A percentile compares a stretch with the other conserved stretches of the same genome.
Evolutionary conservation across 257 asterid genomes (phyloP).

Genomic region (Catharanthus roseus): DNA sequence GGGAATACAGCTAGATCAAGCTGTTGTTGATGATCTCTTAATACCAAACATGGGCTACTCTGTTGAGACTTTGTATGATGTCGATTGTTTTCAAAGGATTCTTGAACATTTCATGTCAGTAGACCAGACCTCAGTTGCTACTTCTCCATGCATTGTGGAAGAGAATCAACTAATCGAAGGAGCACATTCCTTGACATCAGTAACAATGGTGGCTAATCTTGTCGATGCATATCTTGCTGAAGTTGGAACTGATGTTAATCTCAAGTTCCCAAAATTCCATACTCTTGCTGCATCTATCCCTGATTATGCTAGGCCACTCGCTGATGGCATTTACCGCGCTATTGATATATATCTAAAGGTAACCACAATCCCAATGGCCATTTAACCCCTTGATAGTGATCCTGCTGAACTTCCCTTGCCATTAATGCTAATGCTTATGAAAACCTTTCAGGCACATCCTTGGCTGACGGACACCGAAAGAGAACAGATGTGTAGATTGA

Average conservation of each 20-base stretch:
- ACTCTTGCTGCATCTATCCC: conserved; percentile 76
- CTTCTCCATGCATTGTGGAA: conserved; percentile 56
- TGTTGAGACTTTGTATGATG: conserved; percentile 65
- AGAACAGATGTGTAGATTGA: conserved; percentile 71
- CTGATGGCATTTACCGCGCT: conserved; percentile 86
- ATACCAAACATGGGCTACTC: conserved; percentile 63
- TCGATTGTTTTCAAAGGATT: conserved; percentile 88
- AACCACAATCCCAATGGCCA: not conserved
- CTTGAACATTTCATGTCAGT: conserved; percentile 66
- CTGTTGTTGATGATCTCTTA: conserved; percentile 60
- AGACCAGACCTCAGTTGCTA: conserved; percentile 55
- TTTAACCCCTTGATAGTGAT: not conserved
- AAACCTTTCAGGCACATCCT: conserved; percentile 63
- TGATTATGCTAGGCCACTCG: conserved; percentile 71
- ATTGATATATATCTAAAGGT: conserved; percentile 89
- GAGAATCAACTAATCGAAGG: conserved; percentile 46
- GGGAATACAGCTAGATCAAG: conserved; percentile 74
- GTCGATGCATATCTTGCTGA: conserved; percentile 88
- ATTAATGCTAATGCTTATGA: no score
- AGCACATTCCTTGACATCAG: conserved; percentile 35
- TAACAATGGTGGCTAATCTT: conserved; percentile 77
- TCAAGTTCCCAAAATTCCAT: conserved; percentile 69
- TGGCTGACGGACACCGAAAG: conserved; percentile 69
- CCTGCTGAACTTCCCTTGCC: no score
- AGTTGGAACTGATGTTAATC: conserved; percentile 69